A percentile compares a stretch with the other conserved stretches of the same genome.
Evolutionary conservation across 2,329 filamentous ascomycete genomes (phyloP).

Genomic region (Ophiognomonia clavigignenti-juglandacearum): DNA sequence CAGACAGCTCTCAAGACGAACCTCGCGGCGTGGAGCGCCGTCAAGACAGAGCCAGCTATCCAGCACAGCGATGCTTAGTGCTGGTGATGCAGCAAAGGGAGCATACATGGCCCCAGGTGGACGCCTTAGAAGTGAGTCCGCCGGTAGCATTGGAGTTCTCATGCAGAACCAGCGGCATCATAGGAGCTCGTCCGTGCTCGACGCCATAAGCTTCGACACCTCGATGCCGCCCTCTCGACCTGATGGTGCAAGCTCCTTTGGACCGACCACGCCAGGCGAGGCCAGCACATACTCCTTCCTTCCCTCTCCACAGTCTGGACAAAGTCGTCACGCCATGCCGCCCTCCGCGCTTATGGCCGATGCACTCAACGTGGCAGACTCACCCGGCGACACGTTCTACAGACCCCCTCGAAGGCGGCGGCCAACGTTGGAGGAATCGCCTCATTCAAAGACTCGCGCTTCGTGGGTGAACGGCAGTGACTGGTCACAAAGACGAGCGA

Average conservation of each 20-base stretch:
- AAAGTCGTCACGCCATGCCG: constrained; percentile 37
- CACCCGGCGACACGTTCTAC: constrained; percentile 76
- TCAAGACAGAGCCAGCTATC: constrained; percentile 79
- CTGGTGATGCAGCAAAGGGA: constrained; percentile 60
- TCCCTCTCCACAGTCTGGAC: constrained; percentile 47
- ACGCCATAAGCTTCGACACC: constrained; percentile 43
- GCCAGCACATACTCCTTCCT: constrained; percentile 69
- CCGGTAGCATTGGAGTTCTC: constrained; percentile 51
- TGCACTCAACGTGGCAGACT: constrained; percentile 48
- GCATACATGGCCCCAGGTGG: constrained; percentile 51
- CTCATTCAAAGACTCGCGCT: constrained; percentile 28
- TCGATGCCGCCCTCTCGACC: constrained; percentile 40
- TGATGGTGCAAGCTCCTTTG: constrained; percentile 58
- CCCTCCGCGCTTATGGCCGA: constrained; percentile 41
- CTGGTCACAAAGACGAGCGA: constrained; percentile 32
- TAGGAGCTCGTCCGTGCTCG: constrained; percentile 51
- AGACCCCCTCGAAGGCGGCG: constrained; percentile 66
- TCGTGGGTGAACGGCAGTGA: constrained; percentile 33
- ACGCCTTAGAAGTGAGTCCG: constrained; percentile 56
- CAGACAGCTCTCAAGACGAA: constrained; percentile 76
- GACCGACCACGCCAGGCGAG: constrained; percentile 69
- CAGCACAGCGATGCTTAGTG: constrained; percentile 72
- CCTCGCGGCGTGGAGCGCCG: constrained; percentile 56
- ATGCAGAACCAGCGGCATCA: constrained; percentile 37
- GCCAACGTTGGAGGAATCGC: constrained; percentile 39